These are phyloP conservation scores for Apiospora pterosperma DNA, from an alignment of 2,329 filamentous ascomycete species.

Conservation along the genomic window DNA sequence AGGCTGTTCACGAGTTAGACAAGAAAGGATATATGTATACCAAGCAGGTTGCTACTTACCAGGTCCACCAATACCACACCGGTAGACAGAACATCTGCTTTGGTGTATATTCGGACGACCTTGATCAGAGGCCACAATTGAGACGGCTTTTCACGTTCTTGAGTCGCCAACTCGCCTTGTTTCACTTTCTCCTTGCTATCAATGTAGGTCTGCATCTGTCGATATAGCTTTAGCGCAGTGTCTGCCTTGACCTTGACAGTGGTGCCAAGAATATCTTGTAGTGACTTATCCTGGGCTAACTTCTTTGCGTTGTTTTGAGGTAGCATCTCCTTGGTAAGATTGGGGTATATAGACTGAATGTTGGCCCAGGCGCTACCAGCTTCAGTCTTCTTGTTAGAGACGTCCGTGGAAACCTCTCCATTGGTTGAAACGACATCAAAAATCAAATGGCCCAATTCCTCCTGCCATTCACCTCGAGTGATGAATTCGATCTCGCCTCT, in stretches of 20 bases:
- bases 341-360: slow-evolving; percentile 23
- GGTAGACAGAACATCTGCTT: slow-evolving; percentile 45
- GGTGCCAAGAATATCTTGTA: slow-evolving; percentile 32
- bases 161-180: no score
- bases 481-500: slow-evolving; percentile 26
- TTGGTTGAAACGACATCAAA: slow-evolving; percentile 18
- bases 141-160: not conserved
- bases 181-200: slow-evolving; percentile 54
- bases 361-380: slow-evolving; percentile 23
- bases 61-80: slow-evolving; percentile 56
- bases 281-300: slow-evolving; percentile 37
- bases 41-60: slow-evolving; percentile 9
- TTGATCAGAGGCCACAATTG: slow-evolving; percentile 39
- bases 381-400: slow-evolving; percentile 17
- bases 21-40: no score
- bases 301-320: slow-evolving; percentile 27
- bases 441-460: slow-evolving; percentile 19
- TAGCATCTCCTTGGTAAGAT: slow-evolving; percentile 22
- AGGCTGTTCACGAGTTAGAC: slow-evolving; percentile 26
- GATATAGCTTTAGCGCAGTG: not conserved
- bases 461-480: slow-evolving; percentile 17
- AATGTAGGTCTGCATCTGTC: slow-evolving; percentile 45
- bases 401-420: slow-evolving; percentile 18
- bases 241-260: not conserved
- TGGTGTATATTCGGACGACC: slow-evolving; percentile 44